These are phyloP conservation scores for Russula sp. DNA, from an alignment of 768 basidiomycete species.

Conservation along the genomic window DNA sequence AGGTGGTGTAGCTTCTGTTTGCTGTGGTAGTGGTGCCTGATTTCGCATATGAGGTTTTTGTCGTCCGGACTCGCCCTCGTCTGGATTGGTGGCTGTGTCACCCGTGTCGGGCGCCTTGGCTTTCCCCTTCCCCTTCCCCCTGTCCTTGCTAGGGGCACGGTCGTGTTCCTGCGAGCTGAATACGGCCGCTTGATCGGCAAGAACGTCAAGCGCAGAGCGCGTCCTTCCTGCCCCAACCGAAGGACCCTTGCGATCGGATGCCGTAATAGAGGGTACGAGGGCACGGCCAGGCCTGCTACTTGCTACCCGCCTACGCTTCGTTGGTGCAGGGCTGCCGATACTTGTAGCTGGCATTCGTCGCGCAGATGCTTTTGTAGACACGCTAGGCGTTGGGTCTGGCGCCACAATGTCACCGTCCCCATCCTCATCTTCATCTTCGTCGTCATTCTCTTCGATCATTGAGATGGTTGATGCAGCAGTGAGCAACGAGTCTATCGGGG, in stretches of 20 bases:
- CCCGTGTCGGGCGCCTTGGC: slow-evolving; percentile 1
- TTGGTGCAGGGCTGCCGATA: slow-evolving; percentile 34
- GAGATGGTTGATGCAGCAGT: slow-evolving; percentile 48
- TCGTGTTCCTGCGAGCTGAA: slow-evolving; percentile 35
- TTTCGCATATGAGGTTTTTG: background rate
- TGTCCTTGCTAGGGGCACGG: slow-evolving; percentile 18
- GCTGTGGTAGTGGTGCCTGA: background rate
- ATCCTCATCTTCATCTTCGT: slow-evolving; percentile 27
- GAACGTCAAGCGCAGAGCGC: slow-evolving; percentile 52
- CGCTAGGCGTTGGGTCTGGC: slow-evolving; percentile 22
- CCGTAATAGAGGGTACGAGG: background rate
- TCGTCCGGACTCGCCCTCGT: background rate
- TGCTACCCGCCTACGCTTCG: slow-evolving; percentile 34
- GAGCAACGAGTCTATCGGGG: slow-evolving; percentile 53
- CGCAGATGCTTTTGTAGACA: slow-evolving; percentile 16
- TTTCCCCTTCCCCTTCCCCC: slow-evolving; percentile 19
- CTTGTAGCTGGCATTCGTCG: slow-evolving; percentile 30
- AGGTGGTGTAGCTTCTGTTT: background rate
- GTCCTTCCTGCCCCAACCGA: slow-evolving; percentile 9
- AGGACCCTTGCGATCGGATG: background rate
- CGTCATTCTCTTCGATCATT: slow-evolving; percentile 41
- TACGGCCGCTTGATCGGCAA: slow-evolving; percentile 64
- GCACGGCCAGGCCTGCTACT: slow-evolving; percentile 8
- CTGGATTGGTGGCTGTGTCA: background rate
- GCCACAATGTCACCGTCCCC: slow-evolving; percentile 5